Conservation (phyloP, 345 rosid genomes). For the Hibiscus trionum region DNA sequence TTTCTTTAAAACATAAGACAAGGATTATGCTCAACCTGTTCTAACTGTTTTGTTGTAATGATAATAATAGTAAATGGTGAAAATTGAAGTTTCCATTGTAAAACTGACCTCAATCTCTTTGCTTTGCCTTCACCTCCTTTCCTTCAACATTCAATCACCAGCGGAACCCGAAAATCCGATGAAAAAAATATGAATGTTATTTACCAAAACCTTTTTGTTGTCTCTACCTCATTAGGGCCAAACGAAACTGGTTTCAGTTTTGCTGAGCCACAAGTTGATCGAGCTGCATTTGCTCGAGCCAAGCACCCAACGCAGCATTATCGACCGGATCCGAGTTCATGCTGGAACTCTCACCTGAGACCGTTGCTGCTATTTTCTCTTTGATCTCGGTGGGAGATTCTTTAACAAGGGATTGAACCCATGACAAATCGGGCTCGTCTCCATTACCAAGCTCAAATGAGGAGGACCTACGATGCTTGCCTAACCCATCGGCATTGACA, state of each 20-base stretch:
- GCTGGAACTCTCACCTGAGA: conserved; percentile 25
- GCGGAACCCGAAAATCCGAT: conserved; percentile 11
- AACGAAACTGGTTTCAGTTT: conserved; percentile 35
- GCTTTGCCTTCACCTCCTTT: conserved; percentile 16
- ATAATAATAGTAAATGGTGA: conserved; percentile 30
- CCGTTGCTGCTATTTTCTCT: conserved; percentile 37
- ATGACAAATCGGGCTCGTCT: conserved; percentile 83
- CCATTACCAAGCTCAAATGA: conserved; percentile 48
- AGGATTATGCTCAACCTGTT: conserved; percentile 26
- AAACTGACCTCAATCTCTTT: conserved; percentile 18
- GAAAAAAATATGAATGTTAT: conserved; percentile 21
- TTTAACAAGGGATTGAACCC: conserved; percentile 82
- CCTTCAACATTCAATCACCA: conserved; percentile 24
- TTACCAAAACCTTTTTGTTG: conserved; percentile 44
- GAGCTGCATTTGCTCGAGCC: conserved; percentile 82
- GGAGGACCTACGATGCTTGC: conserved; percentile 37
- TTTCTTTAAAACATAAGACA: conserved; percentile 24
- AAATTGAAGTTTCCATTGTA: conserved; percentile 26
- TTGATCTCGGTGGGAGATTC: conserved; percentile 59
- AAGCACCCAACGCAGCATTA: conserved; percentile 59
- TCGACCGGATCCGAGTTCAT: conserved; percentile 43
- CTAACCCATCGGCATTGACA: conserved; percentile 43
- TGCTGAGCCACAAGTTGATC: conserved; percentile 95
- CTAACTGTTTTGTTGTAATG: conserved; percentile 27
- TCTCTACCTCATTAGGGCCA: conserved; percentile 23